Evolutionary conservation across 2,329 filamentous ascomycete genomes (phyloP).

Genomic region (Neocatenulostroma microsporum): DNA sequence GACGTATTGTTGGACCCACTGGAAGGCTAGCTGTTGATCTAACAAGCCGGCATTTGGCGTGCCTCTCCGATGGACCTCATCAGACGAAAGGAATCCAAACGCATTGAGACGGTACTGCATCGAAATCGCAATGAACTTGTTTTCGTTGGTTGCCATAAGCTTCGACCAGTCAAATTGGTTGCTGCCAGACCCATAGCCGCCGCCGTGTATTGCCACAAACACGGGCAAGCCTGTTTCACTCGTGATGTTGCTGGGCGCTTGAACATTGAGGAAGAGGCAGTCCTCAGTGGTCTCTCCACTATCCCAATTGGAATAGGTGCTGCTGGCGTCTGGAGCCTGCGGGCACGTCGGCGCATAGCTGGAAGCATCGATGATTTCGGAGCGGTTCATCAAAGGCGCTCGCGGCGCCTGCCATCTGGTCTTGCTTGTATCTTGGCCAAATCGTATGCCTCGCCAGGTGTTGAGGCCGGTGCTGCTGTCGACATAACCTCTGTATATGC

Average conservation of each 20-base stretch:
- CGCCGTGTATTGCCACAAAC: constrained; percentile 35
- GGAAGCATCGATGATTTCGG: constrained; percentile 14
- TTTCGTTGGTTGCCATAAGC: constrained; percentile 42
- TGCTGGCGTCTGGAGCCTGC: constrained; percentile 10
- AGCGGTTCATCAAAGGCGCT: constrained; percentile 19
- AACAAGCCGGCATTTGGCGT: constrained; percentile 34
- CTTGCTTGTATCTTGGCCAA: too few species aligned
- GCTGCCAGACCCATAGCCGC: constrained; percentile 32
- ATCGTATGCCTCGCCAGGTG: constrained; percentile 16
- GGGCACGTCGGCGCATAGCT: constrained; percentile 17
- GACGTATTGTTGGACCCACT: constrained; percentile 47
- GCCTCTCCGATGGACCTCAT: constrained; percentile 32
- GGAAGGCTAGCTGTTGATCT: constrained; percentile 44
- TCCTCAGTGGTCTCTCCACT: constrained; percentile 25
- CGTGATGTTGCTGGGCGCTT: constrained; percentile 28
- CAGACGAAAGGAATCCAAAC: constrained; percentile 37
- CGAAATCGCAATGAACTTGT: constrained; percentile 41
- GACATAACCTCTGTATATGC: constrained; percentile 16
- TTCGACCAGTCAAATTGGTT: constrained; percentile 32
- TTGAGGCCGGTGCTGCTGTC: constrained; percentile 14
- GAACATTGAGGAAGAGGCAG: constrained; percentile 26
- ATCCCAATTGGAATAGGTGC: constrained; percentile 1
- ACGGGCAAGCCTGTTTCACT: constrained; percentile 31
- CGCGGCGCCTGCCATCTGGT: constrained; percentile 24
- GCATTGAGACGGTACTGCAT: constrained; percentile 46